Conservation (phyloP, 129 eudicot genomes). For the Chrysanthemum makinoi region DNA sequence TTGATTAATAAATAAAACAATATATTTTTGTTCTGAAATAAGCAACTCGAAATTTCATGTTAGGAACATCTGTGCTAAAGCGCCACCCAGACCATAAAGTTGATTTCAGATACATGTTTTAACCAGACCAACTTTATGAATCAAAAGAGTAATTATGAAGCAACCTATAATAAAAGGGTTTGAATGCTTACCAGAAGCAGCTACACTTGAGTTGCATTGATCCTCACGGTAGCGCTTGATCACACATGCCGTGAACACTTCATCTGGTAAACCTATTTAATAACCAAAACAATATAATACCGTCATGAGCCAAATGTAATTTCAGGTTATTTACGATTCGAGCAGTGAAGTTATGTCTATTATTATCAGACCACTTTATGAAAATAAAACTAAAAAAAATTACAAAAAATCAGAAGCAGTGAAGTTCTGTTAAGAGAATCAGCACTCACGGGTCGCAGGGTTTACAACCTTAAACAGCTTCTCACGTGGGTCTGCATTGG, state of each 20-base stretch:
- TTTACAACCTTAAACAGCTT: background rate
- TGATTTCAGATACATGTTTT: background rate
- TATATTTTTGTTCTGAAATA: background rate
- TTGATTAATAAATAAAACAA: no score
- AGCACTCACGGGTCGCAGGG: background rate
- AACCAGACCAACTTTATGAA: background rate
- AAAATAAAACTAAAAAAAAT: background rate
- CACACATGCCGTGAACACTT: background rate
- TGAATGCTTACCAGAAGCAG: constrained; percentile 2
- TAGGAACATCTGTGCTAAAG: background rate
- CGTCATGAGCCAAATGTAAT: background rate
- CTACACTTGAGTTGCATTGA: background rate
- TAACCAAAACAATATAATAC: background rate
- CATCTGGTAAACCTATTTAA: background rate
- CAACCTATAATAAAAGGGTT: background rate
- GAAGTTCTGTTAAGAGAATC: background rate
- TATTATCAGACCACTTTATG: background rate
- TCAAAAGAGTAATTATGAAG: background rate
- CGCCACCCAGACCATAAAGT: background rate
- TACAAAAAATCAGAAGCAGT: no score
- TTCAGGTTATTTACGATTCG: background rate
- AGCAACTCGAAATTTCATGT: background rate
- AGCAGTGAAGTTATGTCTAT: background rate
- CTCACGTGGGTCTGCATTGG: background rate
- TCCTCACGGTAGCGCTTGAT: background rate